Base-by-base conservation (phyloP, 2,329 filamentous ascomycete genomes). In the Curvularia spicifera region DNA sequence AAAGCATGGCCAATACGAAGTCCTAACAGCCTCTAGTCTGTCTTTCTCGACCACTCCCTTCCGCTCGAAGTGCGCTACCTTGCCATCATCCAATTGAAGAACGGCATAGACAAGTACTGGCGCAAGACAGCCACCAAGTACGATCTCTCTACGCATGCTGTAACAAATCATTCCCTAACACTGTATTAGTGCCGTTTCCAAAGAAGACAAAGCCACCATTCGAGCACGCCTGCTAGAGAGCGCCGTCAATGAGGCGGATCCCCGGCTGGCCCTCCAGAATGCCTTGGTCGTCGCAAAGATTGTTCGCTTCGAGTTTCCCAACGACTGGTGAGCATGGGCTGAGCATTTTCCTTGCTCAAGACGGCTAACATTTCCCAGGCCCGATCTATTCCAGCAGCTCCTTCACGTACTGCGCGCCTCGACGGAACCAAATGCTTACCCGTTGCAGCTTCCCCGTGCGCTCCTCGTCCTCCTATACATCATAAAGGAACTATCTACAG, bases 101-200 rank as follows among this genome's bases (percentile, higher is more conserved):
- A 98, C 76, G 95, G 93, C 54, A 93, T 98, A 77, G 94, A 98
- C 75, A 93, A 90, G 74, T 92, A 93, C 77, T 99, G 95, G 95
- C 86, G 95, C 72, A 91, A 84, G 73, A 91, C 90, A 33, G 87
- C 91, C 49, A 85, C 90, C 56, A 87, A 89, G 73, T 85, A 86
- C 53, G 53, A 15, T 24, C 18, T 33, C 35, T 35, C 22, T 28
- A 6, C 20, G 29, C 28, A 18, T 12, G 7, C n/a, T 43, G 13
- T 6, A 28, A 33, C 13, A 13, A 18, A 12, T 10, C 8, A 13
- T 5, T 9, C 4, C 40, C 64, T 70, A 44, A 71, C 61, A 15
- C n/a, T 44, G 33, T 39, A 6, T 18, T 64, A 86, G 84, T 78
- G 83, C 85, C 5, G 84, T 89, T 5, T 78, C 76, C 47, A 85